Evolutionary conservation across 2,329 filamentous ascomycete species (phyloP).

Genomic region (Phoma herbarum): DNA sequence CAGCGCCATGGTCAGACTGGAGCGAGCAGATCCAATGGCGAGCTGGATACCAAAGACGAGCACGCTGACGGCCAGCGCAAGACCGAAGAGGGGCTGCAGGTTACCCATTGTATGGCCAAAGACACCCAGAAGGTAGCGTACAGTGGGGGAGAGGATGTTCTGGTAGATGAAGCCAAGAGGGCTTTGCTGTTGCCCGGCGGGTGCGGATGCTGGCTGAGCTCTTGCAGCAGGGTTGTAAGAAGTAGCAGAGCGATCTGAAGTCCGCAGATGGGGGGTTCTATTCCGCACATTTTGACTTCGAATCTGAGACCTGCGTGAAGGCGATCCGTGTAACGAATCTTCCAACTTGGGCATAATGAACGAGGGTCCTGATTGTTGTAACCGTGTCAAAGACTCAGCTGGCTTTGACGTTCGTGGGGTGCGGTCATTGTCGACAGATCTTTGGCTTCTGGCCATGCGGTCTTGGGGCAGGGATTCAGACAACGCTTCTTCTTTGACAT

Average conservation of each 20-base stretch:
- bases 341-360: constrained; percentile 55
- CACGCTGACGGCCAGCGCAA: constrained; percentile 63
- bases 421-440: constrained; percentile 10
- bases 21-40: constrained; percentile 64
- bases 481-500: constrained; percentile 18
- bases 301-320: constrained; percentile 34
- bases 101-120: constrained; percentile 67
- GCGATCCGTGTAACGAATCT: constrained; percentile 33
- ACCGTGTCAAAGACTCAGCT: constrained; percentile 21
- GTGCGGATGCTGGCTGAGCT: background rate
- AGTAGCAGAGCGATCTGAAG: constrained; percentile 13
- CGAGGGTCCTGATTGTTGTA: constrained; percentile 47
- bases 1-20: constrained; percentile 69
- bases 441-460: constrained; percentile 16
- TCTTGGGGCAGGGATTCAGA: constrained; percentile 19
- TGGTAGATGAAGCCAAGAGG: constrained; percentile 41
- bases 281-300: constrained; percentile 25
- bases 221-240: constrained; percentile 2
- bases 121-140: constrained; percentile 64
- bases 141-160: constrained; percentile 46
- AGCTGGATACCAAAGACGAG: constrained; percentile 67
- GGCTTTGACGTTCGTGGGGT: constrained; percentile 25
- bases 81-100: constrained; percentile 68
- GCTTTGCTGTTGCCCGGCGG: constrained; percentile 21
- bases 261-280: constrained; percentile 13